A percentile compares a stretch with the other conserved stretches of the same genome.
Conservation (phyloP, 2,329 filamentous ascomycete species). For the Fusarium euwallaceae region DNA sequence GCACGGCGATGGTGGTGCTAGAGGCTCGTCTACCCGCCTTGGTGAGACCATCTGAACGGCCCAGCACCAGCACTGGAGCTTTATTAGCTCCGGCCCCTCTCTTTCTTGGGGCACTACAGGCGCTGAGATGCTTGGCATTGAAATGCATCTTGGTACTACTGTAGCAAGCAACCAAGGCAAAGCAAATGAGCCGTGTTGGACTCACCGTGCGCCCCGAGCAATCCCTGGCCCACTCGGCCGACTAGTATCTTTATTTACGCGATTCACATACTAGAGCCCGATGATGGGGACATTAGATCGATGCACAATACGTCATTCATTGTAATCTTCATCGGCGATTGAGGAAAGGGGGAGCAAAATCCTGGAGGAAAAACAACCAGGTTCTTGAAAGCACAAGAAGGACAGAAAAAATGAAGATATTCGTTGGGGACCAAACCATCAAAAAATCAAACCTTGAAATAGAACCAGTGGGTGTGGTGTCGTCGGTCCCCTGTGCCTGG, state of each 20-base stretch:
- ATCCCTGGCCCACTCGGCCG: slow-evolving; percentile 22
- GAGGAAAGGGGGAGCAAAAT: neutral
- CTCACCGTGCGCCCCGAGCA: slow-evolving; percentile 31
- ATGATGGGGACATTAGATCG: slow-evolving; percentile 25
- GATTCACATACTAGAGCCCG: slow-evolving; percentile 40
- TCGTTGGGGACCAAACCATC: neutral
- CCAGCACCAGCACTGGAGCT: slow-evolving; percentile 9
- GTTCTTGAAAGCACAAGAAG: neutral
- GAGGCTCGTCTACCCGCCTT: slow-evolving; percentile 30
- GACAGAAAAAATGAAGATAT: neutral
- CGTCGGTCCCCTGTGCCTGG: slow-evolving; percentile 34
- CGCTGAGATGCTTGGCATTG: slow-evolving; percentile 25
- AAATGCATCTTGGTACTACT: neutral
- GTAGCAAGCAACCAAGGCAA: neutral
- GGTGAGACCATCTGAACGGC: slow-evolving; percentile 20
- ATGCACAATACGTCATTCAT: slow-evolving; percentile 39
- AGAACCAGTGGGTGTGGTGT: slow-evolving; percentile 1
- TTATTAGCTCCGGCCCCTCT: slow-evolving; percentile 1
- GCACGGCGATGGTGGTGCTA: slow-evolving; percentile 9
- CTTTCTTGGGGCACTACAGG: neutral
- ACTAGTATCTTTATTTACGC: slow-evolving; percentile 21
- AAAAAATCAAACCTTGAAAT: slow-evolving; percentile 10
- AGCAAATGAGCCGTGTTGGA: slow-evolving; percentile 7
- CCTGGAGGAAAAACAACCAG: slow-evolving; percentile 1
- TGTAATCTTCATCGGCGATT: slow-evolving; percentile 17